Evolutionary conservation across 192 early-diverging fungal species (phyloP), one percentile per base, ranked within the genome.

Genomic region (Entomortierella chlamydospora): DNA sequence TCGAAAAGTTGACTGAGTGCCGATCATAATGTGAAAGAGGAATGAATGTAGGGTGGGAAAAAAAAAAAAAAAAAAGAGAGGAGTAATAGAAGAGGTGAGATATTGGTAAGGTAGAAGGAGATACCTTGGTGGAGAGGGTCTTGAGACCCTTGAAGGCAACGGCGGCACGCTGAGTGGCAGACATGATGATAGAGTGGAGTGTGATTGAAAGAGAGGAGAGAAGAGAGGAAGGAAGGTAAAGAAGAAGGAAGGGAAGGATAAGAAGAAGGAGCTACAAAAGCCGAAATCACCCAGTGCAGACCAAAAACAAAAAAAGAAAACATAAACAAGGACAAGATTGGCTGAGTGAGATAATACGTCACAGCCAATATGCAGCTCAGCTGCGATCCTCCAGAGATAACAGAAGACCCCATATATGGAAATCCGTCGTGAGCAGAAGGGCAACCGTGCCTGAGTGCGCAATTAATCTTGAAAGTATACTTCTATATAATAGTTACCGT

Each of bases 71-170:
- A 39, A 51, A 57, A 43, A 29, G 34, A 23, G 57, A 55, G 54
- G 34, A 22, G 28, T n/a, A 11, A 22, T 23, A 43, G 23, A 53
- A 49, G 22, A 17, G 37, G 57, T n/a, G n/a, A 9, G 33, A 26
- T n/a, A n/a, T n/a, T 13, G 34, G 39, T 7, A 22, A 31, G 57
- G 28, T 28, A 20, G 43, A 22, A 25, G 17, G 22, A 25, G 13
- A 18, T 73, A 72, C 65, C 69, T 82, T 82, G 61, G 74, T 54
- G 34, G 74, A 78, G 60, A 78, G 66, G 57, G 74, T 45, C 74
- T 78, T 68, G 74, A 78, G 65, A 58, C 73, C 73, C 42, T 68
- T 61, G 73, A 77, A 50, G 67, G 74, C 74, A 57, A 68, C 61
- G 29, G 74, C 61, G 50, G 74, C 61, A 39, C 74, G 74, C 55